These are phyloP conservation scores for Emericellopsis cladophorae DNA, from an alignment of 2,329 filamentous ascomycete species.

Conservation along the genomic window DNA sequence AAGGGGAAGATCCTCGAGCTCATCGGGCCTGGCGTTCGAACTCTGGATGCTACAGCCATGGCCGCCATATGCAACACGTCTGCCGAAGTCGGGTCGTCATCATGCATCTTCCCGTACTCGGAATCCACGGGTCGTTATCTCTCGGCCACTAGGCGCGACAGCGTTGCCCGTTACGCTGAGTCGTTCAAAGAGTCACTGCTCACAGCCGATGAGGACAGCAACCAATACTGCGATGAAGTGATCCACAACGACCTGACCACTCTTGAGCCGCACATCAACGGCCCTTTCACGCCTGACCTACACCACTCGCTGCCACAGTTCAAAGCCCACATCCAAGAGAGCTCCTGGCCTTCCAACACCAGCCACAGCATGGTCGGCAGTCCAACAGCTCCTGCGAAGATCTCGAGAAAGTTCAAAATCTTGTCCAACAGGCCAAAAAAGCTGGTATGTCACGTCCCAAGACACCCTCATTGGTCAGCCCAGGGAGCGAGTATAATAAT, in stretches of 20 bases:
- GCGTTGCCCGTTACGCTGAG: slow-evolving; percentile 84
- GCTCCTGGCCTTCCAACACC: slow-evolving; percentile 91
- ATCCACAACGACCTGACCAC: slow-evolving; percentile 92
- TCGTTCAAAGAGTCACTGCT: slow-evolving; percentile 49
- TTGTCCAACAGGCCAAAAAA: too few species aligned
- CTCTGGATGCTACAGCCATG: slow-evolving; percentile 74
- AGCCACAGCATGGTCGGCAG: slow-evolving; percentile 96
- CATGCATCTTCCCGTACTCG: slow-evolving; percentile 94
- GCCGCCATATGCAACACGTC: slow-evolving; percentile 63
- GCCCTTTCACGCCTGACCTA: slow-evolving; percentile 96
- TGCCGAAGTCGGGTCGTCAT: slow-evolving; percentile 73
- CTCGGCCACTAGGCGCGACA: slow-evolving; percentile 73
- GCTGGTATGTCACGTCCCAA: slow-evolving; percentile 74
- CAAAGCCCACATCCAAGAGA: slow-evolving; percentile 82
- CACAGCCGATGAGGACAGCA: slow-evolving; percentile 77
- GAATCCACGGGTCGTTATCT: slow-evolving; percentile 97
- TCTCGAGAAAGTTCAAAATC: slow-evolving; percentile 1
- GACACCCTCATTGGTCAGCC: slow-evolving; percentile 85
- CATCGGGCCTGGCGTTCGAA: slow-evolving; percentile 58
- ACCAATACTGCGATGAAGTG: slow-evolving; percentile 70
- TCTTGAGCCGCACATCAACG: slow-evolving; percentile 94
- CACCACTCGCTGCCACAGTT: slow-evolving; percentile 97
- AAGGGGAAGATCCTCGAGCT: slow-evolving; percentile 86
- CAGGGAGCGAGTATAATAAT: too few species aligned
- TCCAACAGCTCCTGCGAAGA: slow-evolving; percentile 76